phyloP scores from a whole-genome alignment of 2,329 filamentous ascomycete species.

The Aureobasidium namibiae region DNA sequence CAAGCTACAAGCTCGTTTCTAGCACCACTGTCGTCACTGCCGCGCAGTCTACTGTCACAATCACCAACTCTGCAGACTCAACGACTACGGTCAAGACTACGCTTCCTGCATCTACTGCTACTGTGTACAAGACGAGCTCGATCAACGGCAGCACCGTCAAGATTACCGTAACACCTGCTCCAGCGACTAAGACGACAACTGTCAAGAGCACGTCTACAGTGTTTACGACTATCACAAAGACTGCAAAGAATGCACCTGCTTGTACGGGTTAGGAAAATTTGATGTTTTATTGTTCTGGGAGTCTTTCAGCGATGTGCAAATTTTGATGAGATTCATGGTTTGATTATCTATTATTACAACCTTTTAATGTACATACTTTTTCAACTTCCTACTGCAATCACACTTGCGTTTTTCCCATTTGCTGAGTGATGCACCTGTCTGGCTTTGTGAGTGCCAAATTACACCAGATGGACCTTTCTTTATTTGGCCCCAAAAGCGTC shows the following conservation, averaged over 20 bases:
- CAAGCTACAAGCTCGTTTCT: conserved; percentile 16
- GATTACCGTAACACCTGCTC: conserved; percentile 12
- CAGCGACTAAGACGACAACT: conserved; percentile 17
- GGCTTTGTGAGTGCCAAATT: no score
- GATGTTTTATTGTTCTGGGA: background rate
- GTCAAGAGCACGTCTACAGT: conserved; percentile 18
- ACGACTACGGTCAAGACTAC: conserved; percentile 20
- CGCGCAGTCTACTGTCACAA: conserved; percentile 12
- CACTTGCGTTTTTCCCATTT: background rate
- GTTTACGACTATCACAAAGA: conserved; percentile 17
- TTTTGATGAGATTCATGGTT: background rate
- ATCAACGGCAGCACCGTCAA: conserved; percentile 12
- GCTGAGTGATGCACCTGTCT: no score
- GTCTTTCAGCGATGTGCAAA: background rate
- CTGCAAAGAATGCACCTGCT: conserved; percentile 16
- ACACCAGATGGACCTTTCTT: no score
- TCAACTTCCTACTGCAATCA: background rate
- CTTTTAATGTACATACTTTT: conserved; percentile 2
- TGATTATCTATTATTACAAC: background rate
- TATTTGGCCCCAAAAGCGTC: no score
- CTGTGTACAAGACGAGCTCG: conserved; percentile 14
- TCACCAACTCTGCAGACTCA: conserved; percentile 13
- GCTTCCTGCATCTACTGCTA: conserved; percentile 17
- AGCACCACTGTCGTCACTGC: conserved; percentile 14
- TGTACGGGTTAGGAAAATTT: conserved; percentile 12